phyloP scores from a whole-genome alignment of 345 rosid genomes.

The Populus davidiana region DNA sequence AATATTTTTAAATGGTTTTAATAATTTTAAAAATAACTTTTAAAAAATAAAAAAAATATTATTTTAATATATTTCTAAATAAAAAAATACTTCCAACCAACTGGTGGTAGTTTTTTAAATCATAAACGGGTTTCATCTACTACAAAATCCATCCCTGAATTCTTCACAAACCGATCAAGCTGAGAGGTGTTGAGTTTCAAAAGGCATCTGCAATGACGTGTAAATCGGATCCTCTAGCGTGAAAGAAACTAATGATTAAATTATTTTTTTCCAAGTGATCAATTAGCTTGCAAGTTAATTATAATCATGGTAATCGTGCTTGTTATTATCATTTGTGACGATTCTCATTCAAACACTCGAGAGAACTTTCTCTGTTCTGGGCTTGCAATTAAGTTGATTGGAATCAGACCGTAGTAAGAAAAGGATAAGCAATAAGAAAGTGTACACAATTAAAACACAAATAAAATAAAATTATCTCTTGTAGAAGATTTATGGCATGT shows the following conservation, averaged over 20 bases:
- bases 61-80: no score
- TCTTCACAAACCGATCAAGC: neutral
- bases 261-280: neutral
- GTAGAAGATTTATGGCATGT: no score
- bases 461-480: no score
- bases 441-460: neutral
- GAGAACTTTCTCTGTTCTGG: no score
- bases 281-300: neutral
- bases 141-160: neutral
- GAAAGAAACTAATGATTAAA: slow-evolving; percentile 12
- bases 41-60: no score
- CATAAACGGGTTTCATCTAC: neutral
- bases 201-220: neutral
- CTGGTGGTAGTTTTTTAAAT: neutral
- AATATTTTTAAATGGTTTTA: no score
- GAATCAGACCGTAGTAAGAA: no score
- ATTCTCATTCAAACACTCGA: neutral
- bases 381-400: no score
- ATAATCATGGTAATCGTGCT: slow-evolving; percentile 9
- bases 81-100: no score
- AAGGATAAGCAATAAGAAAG: neutral
- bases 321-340: neutral
- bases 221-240: neutral
- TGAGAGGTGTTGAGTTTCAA: neutral
- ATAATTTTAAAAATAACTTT: no score